Base-by-base conservation (phyloP, 2,329 filamentous ascomycete species). In the Eurotiales sp. region DNA sequence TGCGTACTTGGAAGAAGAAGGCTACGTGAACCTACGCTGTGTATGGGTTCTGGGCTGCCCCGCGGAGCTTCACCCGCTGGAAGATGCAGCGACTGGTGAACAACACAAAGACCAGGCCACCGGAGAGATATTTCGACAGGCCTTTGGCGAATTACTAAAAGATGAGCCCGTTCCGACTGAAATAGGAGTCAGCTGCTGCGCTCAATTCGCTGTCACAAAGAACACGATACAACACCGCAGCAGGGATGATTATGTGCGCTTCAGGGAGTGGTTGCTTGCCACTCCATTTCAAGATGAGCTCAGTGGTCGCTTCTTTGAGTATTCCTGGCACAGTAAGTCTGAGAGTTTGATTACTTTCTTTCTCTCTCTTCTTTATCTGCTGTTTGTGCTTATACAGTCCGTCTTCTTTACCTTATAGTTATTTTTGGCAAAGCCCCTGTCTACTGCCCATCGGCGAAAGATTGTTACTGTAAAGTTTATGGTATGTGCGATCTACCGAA, bases 101-200 rank as follows among this genome's bases (percentile, higher is more conserved):
- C 36, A 43, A 11, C 36, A 44, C 8, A 37, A 36, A 4, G 41
- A 44, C 23, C 50, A 50, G 1, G 55, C 66, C 3, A 54, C 66
- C 8, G 60, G 59, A 2, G 49, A 54, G n/a, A 49, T 60, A 17
- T 69, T 63, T 63, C 51, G 47, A 22, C 58, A 67, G 45, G 43
- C 65, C 3, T 66, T 66, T 34, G 39, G 30, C 15, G 40, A 53
- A 29, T 15, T 53, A 15, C 25, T 53, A 45, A 61, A 64, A 2
- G 39, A 56, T 3, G 54, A 61, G 8, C 53, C 57, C 14, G 51
- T 63, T 8, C 64, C 63, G 17, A 17, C 22, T 8, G 70, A 76
- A 4, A 67, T 82, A 1, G 74, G 76, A 1, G 76, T 80, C 53
- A 73, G 78, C 2, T 81, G 78, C 57, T 81, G 79, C 54, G 75